phyloP scores from a whole-genome alignment of 495 filamentous ascomycete species.

The Hyaloscypha hepaticicola region DNA sequence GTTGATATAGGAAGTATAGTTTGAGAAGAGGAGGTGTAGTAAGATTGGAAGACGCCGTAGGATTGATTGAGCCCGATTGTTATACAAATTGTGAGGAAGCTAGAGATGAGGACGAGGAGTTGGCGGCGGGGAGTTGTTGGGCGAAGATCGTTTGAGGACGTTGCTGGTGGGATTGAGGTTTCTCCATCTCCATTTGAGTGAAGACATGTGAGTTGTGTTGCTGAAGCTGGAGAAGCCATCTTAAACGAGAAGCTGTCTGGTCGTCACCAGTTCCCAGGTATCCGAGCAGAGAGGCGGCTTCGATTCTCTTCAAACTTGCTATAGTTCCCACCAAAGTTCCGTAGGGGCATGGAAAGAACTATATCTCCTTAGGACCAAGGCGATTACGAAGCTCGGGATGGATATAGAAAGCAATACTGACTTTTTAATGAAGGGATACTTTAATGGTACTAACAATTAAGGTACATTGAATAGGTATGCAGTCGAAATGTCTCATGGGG shows the following conservation, averaged over 20 bases:
- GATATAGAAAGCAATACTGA: no score
- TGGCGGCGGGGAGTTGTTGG: constrained; percentile 43
- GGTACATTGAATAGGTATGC: no score
- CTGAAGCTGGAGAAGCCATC: not conserved
- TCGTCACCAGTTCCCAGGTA: not conserved
- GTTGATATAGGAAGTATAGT: constrained; percentile 39
- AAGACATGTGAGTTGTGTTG: not conserved
- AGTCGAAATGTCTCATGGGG: no score
- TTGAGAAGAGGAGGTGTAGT: constrained; percentile 44
- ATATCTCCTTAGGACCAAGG: not conserved
- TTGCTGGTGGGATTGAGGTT: not conserved
- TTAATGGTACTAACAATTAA: no score
- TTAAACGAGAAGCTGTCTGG: not conserved
- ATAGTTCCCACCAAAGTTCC: not conserved
- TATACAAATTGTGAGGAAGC: constrained; percentile 44
- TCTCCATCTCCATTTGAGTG: not conserved
- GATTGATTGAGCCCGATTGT: constrained; percentile 52
- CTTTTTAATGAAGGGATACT: no score
- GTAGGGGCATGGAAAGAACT: not conserved
- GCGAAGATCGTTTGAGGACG: constrained; percentile 24
- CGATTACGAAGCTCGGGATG: no score
- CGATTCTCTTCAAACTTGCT: not conserved
- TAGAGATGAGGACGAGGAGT: constrained; percentile 42
- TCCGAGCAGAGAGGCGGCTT: not conserved
- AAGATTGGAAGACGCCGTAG: constrained; percentile 49